phyloP scores from a whole-genome alignment of 2,329 filamentous ascomycete genomes.

The Fusarium sp. region DNA sequence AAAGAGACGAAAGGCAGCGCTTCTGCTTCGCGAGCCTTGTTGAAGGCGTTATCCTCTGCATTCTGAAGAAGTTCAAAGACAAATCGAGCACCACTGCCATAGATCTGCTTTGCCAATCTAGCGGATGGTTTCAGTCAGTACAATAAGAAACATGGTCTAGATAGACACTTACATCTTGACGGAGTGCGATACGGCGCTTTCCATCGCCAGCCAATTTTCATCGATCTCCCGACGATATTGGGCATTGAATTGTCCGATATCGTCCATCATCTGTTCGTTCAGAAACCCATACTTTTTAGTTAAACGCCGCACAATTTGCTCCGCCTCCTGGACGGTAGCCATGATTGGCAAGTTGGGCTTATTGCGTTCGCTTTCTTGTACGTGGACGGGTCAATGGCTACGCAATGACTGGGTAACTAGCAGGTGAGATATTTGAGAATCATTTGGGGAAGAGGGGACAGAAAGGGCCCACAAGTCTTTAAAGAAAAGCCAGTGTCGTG shows the following conservation, averaged over 20 bases:
- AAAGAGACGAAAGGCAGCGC: not conserved
- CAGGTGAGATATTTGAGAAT: not conserved
- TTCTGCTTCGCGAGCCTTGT: accelerated
- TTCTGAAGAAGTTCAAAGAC: not conserved
- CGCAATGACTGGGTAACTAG: too few relatives aligned
- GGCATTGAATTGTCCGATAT: not conserved
- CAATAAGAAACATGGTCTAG: too few relatives aligned
- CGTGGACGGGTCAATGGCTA: not conserved
- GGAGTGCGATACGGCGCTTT: accelerated
- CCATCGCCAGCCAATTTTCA: not conserved
- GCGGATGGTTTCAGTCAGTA: not conserved
- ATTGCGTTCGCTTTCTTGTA: not conserved
- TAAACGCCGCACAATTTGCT: not conserved
- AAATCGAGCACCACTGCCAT: not conserved
- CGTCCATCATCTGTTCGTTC: not conserved
- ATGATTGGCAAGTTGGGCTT: not conserved
- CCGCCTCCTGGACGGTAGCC: not conserved
- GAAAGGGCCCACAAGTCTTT: not conserved
- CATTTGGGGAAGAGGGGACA: not conserved
- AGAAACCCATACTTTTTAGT: not conserved
- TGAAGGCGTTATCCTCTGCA: not conserved
- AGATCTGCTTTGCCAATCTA: not conserved
- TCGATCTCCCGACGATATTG: not conserved
- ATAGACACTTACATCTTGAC: not conserved
- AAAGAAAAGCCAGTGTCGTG: not conserved